Conservation (phyloP, 1,284 basidiomycete species). For the Mycena sp. region DNA sequence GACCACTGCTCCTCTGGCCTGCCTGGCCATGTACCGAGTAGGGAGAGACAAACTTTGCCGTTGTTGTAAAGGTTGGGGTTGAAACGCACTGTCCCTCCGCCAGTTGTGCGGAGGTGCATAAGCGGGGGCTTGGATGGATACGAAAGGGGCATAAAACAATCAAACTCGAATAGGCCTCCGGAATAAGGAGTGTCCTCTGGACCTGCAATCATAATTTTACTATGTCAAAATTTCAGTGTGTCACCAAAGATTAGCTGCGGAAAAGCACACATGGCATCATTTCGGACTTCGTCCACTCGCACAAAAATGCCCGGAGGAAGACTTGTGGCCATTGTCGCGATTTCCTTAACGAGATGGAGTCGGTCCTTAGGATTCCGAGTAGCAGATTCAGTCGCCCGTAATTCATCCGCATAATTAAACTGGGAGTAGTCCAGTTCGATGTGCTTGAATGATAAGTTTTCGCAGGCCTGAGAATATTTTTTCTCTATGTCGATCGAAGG, state of each 20-base stretch:
- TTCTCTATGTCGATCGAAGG: conserved; percentile 46
- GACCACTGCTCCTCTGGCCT: conserved; percentile 63
- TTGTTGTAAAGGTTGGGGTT: conserved; percentile 58
- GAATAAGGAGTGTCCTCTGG: conserved; percentile 64
- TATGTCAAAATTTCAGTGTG: conserved; percentile 30
- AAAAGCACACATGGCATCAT: conserved; percentile 58
- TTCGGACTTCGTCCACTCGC: conserved; percentile 63
- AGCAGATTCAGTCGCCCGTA: conserved; percentile 47
- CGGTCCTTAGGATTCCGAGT: conserved; percentile 58
- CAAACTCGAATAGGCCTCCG: conserved; percentile 65
- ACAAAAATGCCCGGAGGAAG: conserved; percentile 65
- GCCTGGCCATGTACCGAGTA: conserved; percentile 63
- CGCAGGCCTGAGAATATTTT: conserved; percentile 54
- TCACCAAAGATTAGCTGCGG: conserved; percentile 11
- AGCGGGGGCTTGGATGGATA: conserved; percentile 57
- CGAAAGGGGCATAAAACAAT: conserved; percentile 60
- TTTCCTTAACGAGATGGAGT: conserved; percentile 62
- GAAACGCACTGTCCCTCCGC: conserved; percentile 59
- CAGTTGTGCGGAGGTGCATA: conserved; percentile 61
- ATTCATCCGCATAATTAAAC: conserved; percentile 49
- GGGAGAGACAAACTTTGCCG: conserved; percentile 50
- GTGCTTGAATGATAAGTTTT: conserved; percentile 57
- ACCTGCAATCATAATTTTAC: conserved; percentile 65
- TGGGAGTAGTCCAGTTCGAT: conserved; percentile 46
- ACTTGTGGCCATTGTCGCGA: conserved; percentile 62